Base-by-base conservation (phyloP, 768 basidiomycete species). In the Leccinum boreale region DNA sequence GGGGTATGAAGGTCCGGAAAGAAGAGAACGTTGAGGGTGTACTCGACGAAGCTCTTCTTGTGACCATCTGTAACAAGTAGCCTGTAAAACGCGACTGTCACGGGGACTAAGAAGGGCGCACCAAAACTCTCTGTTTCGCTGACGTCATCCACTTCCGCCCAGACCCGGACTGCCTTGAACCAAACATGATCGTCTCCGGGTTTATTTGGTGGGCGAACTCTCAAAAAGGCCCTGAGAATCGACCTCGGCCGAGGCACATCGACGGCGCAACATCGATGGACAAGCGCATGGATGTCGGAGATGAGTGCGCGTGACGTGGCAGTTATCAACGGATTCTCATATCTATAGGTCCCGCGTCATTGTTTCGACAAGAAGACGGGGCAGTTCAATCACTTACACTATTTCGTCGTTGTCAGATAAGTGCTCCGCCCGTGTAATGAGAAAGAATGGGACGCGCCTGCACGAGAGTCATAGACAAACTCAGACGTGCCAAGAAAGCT, bases 41-140 rank as follows among this genome's bases (percentile, higher is more conserved):
- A 91, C 67, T 91, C 87, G 48, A 92, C 84, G 24, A 91, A 85
- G 44, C 82, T 81, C 71, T 83, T 86, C 56, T 82, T 81, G 65
- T 87, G 84, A 19, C 89, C 88, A 69, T 91, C 90, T 92, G 57
- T 23, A 26, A 24, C n/a, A 42, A 4, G 28, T 14, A 44, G 35
- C 11, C 4, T 44, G 49, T 58, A 29, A 55, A 49, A 42, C 39
- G 26, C 36, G 5, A 39, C 9, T 15, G 21, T 42, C 19, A 15
- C 36, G 11, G 9, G 50, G 9, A 50, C 21, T 65, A 21, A 6
- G 31, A 7, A 58, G 56, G 42, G 48, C 79, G 55, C 65, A 89
- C 90, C 90, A 67, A 90, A 92, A 61, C 83, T 86, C 64, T 92
- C 90, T 67, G 79, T 87, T 72, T 92, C 90, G 64, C 82, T 86